phyloP scores from a whole-genome alignment of 768 basidiomycete species.

The Tulasnella sp. region DNA sequence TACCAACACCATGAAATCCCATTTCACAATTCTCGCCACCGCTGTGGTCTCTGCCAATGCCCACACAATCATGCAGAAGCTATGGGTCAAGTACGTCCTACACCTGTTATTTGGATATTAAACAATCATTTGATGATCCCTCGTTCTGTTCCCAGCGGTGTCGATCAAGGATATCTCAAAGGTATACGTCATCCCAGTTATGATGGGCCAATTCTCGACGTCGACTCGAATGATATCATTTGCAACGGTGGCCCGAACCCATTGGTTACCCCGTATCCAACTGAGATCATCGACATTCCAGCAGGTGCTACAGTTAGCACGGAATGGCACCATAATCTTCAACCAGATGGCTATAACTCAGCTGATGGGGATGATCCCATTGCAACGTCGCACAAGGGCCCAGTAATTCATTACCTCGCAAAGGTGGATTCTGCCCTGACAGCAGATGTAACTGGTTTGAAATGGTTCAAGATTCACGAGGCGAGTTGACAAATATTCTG shows the following conservation, averaged over 20 bases:
- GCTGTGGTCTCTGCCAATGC: neutral
- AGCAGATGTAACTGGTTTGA: constrained; percentile 27
- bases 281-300: constrained; percentile 33
- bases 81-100: neutral
- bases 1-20: constrained; percentile 2
- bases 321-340: constrained; percentile 39
- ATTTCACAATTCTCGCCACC: neutral
- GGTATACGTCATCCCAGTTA: constrained; percentile 22
- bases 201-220: constrained; percentile 40
- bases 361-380: constrained; percentile 37
- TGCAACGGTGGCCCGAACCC: constrained; percentile 50
- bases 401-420: constrained; percentile 39
- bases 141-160: too few relatives aligned
- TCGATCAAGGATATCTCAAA: constrained; percentile 16
- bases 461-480: constrained; percentile 14
- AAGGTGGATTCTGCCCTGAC: constrained; percentile 22
- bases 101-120: too few relatives aligned
- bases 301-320: constrained; percentile 42
- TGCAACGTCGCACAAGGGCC: constrained; percentile 36
- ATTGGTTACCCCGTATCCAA: constrained; percentile 24
- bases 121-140: too few relatives aligned
- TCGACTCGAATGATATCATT: constrained; percentile 41
- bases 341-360: constrained; percentile 36
- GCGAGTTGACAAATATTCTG: constrained; percentile 19
- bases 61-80: constrained; percentile 1